Conservation (phyloP, 1,284 basidiomycete species). For the Cystobasidium slooffiae region DNA sequence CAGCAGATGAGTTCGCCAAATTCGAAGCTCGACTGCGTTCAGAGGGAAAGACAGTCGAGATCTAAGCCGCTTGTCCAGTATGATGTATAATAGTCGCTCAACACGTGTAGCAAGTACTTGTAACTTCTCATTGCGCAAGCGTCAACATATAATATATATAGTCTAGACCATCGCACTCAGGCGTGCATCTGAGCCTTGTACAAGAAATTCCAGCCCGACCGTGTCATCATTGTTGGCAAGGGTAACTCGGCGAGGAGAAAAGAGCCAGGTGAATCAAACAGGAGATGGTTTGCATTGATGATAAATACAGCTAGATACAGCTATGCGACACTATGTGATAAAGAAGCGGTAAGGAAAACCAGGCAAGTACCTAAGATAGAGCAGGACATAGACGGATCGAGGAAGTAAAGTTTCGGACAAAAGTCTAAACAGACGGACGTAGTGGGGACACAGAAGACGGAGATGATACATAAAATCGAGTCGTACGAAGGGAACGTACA, state of each 20-base stretch:
- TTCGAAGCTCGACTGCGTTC: slow-evolving; percentile 75
- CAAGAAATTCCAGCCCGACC: too few relatives aligned
- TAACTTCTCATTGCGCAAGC: not conserved
- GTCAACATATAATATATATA: too few relatives aligned
- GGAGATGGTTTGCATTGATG: slow-evolving; percentile 5
- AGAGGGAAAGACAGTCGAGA: slow-evolving; percentile 56
- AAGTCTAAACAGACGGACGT: too few relatives aligned
- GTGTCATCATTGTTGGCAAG: not conserved
- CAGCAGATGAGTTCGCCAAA: slow-evolving; percentile 87
- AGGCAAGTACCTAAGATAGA: not conserved
- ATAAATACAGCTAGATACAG: slow-evolving; percentile 7
- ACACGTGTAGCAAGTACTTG: slow-evolving; percentile 1
- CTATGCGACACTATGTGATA: not conserved
- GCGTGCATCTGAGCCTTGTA: too few relatives aligned
- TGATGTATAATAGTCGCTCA: not conserved
- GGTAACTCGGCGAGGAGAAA: not conserved
- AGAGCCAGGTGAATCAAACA: not conserved
- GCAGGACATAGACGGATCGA: not conserved
- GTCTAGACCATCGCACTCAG: too few relatives aligned
- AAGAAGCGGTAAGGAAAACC: not conserved
- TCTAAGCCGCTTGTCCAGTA: not conserved
- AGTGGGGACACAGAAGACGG: too few relatives aligned
- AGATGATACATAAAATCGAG: too few relatives aligned
- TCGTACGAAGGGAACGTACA: too few relatives aligned
- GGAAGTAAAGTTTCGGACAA: too few relatives aligned